Percentiles rank a stretch among this genome's conserved stretches.
Evolutionary conservation across 2,329 filamentous ascomycete species (phyloP).

Genomic region (Ceratocystis variospora): DNA sequence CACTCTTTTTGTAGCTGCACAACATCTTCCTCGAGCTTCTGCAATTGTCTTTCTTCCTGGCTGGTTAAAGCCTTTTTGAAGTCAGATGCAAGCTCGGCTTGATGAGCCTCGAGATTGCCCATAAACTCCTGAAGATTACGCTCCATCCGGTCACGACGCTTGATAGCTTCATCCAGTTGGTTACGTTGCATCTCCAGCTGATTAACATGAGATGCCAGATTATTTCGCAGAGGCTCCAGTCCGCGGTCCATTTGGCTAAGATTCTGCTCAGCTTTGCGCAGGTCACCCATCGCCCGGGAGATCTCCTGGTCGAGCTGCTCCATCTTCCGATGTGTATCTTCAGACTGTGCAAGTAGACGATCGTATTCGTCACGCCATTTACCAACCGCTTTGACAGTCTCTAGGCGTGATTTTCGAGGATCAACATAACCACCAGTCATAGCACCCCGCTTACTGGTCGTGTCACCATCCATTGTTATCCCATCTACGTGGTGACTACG

Average conservation of each 20-base stretch:
- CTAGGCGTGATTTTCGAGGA: constrained; percentile 69
- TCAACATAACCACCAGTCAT: constrained; percentile 93
- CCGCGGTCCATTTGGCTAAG: constrained; percentile 65
- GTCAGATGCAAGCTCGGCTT: constrained; percentile 67
- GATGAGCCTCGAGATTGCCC: constrained; percentile 60
- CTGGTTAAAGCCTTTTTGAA: constrained; percentile 82
- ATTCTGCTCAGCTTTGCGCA: constrained; percentile 70
- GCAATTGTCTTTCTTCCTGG: constrained; percentile 71
- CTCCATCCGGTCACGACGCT: constrained; percentile 54
- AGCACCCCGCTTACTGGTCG: constrained; percentile 86
- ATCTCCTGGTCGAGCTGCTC: constrained; percentile 78
- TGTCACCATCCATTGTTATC: constrained; percentile 89
- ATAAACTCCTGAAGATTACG: constrained; percentile 61
- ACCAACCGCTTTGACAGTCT: constrained; percentile 62
- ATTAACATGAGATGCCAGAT: constrained; percentile 60
- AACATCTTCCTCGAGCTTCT: constrained; percentile 52
- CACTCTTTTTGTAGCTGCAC: constrained; percentile 65
- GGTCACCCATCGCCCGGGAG: constrained; percentile 67
- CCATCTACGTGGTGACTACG: constrained; percentile 82
- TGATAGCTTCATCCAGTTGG: constrained; percentile 56
- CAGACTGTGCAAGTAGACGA: constrained; percentile 45
- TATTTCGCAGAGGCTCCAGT: constrained; percentile 64
- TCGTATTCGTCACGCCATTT: constrained; percentile 67
- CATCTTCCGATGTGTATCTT: constrained; percentile 54
- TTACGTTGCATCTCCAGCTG: constrained; percentile 61